These are phyloP conservation scores for Mycena sp. DNA, from an alignment of 1,284 basidiomycete genomes.

Conservation along the genomic window DNA sequence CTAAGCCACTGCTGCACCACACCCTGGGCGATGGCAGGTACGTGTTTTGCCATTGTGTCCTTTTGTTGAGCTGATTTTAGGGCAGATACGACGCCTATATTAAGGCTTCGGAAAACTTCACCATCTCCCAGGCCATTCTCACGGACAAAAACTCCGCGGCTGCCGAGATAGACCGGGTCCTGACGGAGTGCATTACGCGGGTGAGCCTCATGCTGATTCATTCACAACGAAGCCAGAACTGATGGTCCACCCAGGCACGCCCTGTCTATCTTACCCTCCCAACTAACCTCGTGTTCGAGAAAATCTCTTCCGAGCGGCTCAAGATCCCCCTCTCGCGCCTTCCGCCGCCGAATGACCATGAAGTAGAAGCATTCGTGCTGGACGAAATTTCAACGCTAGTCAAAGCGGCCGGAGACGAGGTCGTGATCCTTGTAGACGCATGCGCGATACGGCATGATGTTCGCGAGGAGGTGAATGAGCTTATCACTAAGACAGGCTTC, in stretches of 20 bases:
- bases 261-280: slow-evolving; percentile 93
- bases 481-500: slow-evolving; percentile 78
- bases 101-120: slow-evolving; percentile 82
- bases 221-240: no score
- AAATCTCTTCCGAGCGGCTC: slow-evolving; percentile 75
- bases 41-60: slow-evolving; percentile 12
- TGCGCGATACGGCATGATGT: slow-evolving; percentile 87
- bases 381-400: slow-evolving; percentile 76
- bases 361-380: slow-evolving; percentile 78
- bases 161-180: slow-evolving; percentile 82
- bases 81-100: slow-evolving; percentile 80
- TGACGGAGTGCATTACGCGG: slow-evolving; percentile 75
- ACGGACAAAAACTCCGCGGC: slow-evolving; percentile 63
- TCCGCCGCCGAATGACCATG: slow-evolving; percentile 62
- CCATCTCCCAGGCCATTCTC: slow-evolving; percentile 73
- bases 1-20: slow-evolving; percentile 81
- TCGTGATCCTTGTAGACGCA: slow-evolving; percentile 88
- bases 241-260: no score
- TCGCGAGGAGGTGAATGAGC: slow-evolving; percentile 71
- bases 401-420: slow-evolving; percentile 67
- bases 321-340: slow-evolving; percentile 66
- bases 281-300: slow-evolving; percentile 80
- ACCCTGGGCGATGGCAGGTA: slow-evolving; percentile 87
- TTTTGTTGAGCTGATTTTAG: slow-evolving; percentile 1
- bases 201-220: no score